Evolutionary conservation across 2,329 filamentous ascomycete species (phyloP).

Genomic region (Colletotrichum sp.): DNA sequence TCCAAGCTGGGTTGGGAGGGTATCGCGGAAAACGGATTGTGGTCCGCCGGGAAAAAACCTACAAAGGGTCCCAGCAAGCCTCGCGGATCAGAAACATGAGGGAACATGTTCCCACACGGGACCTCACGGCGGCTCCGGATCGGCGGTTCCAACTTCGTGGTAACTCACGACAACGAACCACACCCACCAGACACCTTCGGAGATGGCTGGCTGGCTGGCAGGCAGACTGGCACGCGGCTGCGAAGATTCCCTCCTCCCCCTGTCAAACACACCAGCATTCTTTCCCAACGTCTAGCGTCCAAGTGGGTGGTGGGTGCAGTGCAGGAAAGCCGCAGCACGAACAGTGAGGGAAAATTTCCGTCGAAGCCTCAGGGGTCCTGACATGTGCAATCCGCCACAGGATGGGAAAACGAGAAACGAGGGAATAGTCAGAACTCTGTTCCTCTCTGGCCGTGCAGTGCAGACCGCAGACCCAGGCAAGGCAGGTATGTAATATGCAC

Average conservation of each 20-base stretch:
- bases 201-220: not conserved
- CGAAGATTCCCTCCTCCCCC: not conserved
- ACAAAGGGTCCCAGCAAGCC: not conserved
- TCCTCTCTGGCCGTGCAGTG: not conserved
- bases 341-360: not conserved
- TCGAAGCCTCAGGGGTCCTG: not conserved
- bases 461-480: not conserved
- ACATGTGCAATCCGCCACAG: not conserved
- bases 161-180: not conserved
- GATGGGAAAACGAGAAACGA: not conserved
- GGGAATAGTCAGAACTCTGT: constrained; percentile 9
- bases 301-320: not conserved
- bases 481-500: not conserved
- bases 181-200: not conserved
- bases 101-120: not conserved
- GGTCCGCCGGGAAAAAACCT: not conserved
- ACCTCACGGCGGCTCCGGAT: constrained; percentile 16
- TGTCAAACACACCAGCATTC: not conserved
- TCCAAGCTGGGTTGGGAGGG: not conserved
- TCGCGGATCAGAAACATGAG: not conserved
- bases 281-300: not conserved
- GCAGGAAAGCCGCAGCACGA: not conserved
- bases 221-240: not conserved
- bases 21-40: not conserved
- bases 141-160: constrained; percentile 15